Percentiles rank a stretch among this genome's conserved stretches.
Conservation (phyloP, 164 flowering plant species). For the Echeveria elegans region DNA sequence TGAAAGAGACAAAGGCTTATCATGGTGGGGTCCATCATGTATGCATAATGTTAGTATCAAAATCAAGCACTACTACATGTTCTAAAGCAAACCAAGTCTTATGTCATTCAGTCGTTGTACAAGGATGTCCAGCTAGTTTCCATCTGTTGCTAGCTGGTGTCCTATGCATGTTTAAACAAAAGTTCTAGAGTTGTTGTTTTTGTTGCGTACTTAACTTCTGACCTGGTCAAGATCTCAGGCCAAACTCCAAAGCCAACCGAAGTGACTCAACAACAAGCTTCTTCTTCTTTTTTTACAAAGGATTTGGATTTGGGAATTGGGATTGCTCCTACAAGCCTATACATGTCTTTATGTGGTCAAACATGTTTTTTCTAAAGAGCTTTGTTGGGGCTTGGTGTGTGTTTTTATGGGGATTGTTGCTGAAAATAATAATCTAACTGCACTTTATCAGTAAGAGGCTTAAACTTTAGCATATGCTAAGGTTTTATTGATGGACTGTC, state of each 20-base stretch:
- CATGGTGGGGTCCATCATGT: neutral
- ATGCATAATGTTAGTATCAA: too few relatives aligned
- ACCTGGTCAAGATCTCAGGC: neutral
- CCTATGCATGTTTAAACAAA: neutral
- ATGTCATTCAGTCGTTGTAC: neutral
- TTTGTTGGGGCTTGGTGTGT: constrained; percentile 1
- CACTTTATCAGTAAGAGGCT: too few relatives aligned
- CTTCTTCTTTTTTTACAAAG: neutral
- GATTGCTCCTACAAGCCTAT: neutral
- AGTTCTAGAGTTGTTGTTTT: neutral
- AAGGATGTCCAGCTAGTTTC: neutral
- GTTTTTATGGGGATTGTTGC: neutral
- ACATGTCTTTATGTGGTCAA: neutral
- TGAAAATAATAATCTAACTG: too few relatives aligned
- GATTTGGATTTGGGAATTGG: neutral
- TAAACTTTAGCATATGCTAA: too few relatives aligned
- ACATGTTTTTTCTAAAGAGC: neutral
- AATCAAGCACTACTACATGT: too few relatives aligned
- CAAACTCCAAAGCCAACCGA: neutral
- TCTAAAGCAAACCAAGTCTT: neutral
- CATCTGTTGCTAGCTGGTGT: neutral
- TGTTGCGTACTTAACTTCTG: neutral
- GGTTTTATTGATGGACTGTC: too few relatives aligned
- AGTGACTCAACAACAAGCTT: neutral
- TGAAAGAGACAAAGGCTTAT: neutral